Percentiles rank a stretch among this genome's conserved stretches.
phyloP scores from a whole-genome alignment of 345 rosid genomes.

The Eucalyptus decipiens region DNA sequence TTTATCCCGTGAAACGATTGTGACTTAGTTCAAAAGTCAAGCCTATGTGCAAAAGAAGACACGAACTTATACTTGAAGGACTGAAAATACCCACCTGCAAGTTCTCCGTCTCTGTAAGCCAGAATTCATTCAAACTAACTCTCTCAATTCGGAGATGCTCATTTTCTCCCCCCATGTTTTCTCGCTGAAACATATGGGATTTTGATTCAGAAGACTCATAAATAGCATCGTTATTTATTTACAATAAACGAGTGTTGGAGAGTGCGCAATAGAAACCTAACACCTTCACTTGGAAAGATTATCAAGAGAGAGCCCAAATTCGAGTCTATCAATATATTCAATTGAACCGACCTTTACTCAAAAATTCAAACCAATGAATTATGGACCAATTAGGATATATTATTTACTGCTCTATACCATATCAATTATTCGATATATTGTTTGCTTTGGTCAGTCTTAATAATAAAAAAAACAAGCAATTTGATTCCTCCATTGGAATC shows the following conservation, averaged over 20 bases:
- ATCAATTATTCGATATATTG: too few relatives aligned
- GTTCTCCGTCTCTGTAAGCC: not conserved
- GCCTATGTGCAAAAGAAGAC: not conserved
- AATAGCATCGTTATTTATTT: too few relatives aligned
- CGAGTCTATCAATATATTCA: fast-evolving
- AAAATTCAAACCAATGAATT: fast-evolving
- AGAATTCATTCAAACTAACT: not conserved
- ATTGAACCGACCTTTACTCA: fast-evolving
- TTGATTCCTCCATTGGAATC: not conserved
- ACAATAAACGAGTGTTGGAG: too few relatives aligned
- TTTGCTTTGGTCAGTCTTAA: too few relatives aligned
- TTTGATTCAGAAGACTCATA: not conserved
- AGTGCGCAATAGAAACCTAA: too few relatives aligned
- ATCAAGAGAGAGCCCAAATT: too few relatives aligned
- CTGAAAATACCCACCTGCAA: not conserved
- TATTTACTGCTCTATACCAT: fast-evolving
- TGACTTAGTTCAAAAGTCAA: not conserved
- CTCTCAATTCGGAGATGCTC: not conserved
- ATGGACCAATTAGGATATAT: fast-evolving
- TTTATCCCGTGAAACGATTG: not conserved
- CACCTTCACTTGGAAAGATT: too few relatives aligned
- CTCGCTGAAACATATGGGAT: not conserved
- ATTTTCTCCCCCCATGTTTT: not conserved
- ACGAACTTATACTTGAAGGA: not conserved
- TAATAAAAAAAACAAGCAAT: too few relatives aligned